Percentiles rank a stretch among this genome's conserved stretches.
Conservation (phyloP, 371 early-diverging fungal genomes). For the Funneliformis caledonium region DNA sequence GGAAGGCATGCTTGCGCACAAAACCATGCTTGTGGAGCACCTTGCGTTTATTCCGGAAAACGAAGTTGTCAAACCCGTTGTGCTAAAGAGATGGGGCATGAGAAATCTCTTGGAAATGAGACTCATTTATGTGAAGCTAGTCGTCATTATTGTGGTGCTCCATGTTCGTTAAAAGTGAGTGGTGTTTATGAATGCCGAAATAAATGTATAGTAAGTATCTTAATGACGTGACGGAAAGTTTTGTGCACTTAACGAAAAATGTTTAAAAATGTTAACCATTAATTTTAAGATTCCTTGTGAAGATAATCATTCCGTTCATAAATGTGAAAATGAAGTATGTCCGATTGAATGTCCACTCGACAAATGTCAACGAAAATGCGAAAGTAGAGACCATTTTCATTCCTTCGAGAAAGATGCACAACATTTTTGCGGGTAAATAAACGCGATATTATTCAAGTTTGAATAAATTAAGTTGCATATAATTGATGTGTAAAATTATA, state of each 20-base stretch:
- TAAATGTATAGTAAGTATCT: conserved; percentile 19
- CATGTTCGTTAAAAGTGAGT: conserved; percentile 42
- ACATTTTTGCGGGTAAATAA: conserved; percentile 45
- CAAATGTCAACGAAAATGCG: conserved; percentile 27
- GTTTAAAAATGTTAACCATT: neutral
- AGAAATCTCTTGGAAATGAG: conserved; percentile 3
- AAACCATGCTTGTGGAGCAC: conserved; percentile 31
- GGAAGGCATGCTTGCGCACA: conserved; percentile 31
- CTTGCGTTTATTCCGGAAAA: conserved; percentile 18
- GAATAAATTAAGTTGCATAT: neutral
- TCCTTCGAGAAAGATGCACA: neutral
- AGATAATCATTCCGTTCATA: conserved; percentile 1
- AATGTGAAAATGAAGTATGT: conserved; percentile 39
- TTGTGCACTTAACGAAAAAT: neutral
- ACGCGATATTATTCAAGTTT: neutral
- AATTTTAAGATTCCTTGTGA: conserved; percentile 35
- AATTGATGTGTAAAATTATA: conserved; percentile 33
- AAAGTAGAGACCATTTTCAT: conserved; percentile 45
- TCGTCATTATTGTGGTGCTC: conserved; percentile 43
- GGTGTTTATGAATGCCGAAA: conserved; percentile 30
- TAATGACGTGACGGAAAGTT: too few relatives aligned
- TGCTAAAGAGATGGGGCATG: conserved; percentile 36
- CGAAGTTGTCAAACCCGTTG: conserved; percentile 28
- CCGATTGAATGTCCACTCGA: conserved; percentile 38
- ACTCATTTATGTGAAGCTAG: conserved; percentile 43